Conservation (phyloP, 352 stramenopile species). For the Pythium phragmiticola region DNA sequence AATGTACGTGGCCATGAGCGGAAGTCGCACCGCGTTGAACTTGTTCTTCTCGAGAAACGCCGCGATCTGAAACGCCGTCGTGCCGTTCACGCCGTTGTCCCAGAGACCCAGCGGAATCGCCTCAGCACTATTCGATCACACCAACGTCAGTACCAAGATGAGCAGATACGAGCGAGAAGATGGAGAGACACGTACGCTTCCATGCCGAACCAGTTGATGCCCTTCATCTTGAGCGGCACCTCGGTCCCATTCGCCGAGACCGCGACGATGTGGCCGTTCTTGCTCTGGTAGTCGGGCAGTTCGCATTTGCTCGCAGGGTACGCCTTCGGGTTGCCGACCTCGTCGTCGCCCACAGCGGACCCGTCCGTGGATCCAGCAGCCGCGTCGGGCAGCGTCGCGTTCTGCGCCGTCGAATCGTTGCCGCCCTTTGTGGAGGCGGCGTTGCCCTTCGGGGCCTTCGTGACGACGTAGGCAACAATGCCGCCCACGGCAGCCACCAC, state of each 20-base stretch:
- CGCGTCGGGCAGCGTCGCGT: background rate
- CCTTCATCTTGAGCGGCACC: slow-evolving; percentile 76
- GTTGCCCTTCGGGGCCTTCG: slow-evolving; percentile 11
- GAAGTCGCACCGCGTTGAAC: slow-evolving; percentile 72
- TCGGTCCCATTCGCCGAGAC: slow-evolving; percentile 47
- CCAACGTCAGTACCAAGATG: background rate
- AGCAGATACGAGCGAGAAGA: background rate
- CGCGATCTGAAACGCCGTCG: slow-evolving; percentile 64
- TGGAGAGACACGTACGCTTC: slow-evolving; percentile 39
- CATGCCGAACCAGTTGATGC: slow-evolving; percentile 86
- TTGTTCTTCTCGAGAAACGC: slow-evolving; percentile 71
- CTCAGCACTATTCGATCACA: slow-evolving; percentile 25
- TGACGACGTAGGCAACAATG: slow-evolving; percentile 18
- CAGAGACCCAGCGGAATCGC: slow-evolving; percentile 58
- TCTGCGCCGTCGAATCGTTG: background rate
- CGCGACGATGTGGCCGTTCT: slow-evolving; percentile 68
- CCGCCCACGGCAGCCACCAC: slow-evolving; percentile 6
- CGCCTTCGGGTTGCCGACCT: slow-evolving; percentile 21
- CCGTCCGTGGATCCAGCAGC: background rate
- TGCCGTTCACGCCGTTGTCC: slow-evolving; percentile 60
- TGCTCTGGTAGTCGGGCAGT: slow-evolving; percentile 77
- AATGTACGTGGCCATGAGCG: slow-evolving; percentile 58
- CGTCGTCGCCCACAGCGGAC: background rate
- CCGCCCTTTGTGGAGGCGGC: slow-evolving; percentile 2
- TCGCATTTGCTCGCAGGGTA: slow-evolving; percentile 36